A percentile compares a stretch with the other conserved stretches of the same genome.
phyloP scores from a whole-genome alignment of 306 rosid genomes.

The Malus fusca region DNA sequence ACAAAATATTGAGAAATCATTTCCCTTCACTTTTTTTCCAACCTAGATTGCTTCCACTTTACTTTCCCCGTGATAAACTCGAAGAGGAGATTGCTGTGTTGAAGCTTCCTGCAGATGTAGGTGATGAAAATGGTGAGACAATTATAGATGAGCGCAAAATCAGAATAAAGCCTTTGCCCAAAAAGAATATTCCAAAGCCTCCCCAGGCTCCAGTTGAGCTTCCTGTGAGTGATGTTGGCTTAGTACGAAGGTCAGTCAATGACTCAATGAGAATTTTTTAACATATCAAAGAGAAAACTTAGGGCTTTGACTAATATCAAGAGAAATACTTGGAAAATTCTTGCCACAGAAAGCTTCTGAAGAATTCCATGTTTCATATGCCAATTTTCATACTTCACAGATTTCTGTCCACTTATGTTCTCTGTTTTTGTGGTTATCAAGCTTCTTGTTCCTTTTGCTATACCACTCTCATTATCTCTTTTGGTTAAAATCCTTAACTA shows the following conservation, averaged over 20 bases:
- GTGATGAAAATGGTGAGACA: conserved; percentile 99
- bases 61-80: conserved; percentile 92
- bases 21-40: conserved; percentile 9
- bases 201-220: conserved; percentile 50
- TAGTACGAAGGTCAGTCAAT: conserved; percentile 56
- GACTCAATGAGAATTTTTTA: background rate
- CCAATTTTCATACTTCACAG: background rate
- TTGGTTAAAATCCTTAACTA: conserved; percentile 1
- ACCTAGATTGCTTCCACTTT: conserved; percentile 87
- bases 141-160: conserved; percentile 90
- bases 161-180: conserved; percentile 90
- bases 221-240: conserved; percentile 71
- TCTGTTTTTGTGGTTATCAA: background rate
- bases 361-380: background rate
- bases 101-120: conserved; percentile 97
- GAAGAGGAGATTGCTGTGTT: conserved; percentile 85
- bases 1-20: background rate
- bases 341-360: background rate
- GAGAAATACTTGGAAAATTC: background rate
- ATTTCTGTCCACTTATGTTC: background rate
- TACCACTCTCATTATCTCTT: background rate
- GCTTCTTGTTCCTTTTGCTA: background rate
- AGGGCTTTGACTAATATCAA: background rate
- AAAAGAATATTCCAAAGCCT: conserved; percentile 43
- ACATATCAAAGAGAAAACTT: background rate